Percentiles rank a stretch among this genome's conserved stretches.
Conservation (phyloP, 2,329 filamentous ascomycete genomes). For the Zymoseptoria crescenta region DNA sequence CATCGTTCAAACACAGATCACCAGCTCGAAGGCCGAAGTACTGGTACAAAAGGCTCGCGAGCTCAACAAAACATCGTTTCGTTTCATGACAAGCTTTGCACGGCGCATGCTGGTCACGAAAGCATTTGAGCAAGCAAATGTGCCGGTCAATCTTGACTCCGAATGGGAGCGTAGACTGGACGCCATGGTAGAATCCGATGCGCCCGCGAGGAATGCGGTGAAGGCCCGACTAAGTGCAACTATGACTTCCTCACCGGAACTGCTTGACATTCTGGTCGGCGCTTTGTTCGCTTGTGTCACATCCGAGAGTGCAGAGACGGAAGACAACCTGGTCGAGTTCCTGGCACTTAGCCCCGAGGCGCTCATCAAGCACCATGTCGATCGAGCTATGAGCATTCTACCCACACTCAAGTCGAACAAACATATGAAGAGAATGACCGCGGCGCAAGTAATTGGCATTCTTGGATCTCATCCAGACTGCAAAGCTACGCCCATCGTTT, state of each 20-base stretch:
- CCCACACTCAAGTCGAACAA: conserved; percentile 63
- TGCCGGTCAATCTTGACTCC: conserved; percentile 48
- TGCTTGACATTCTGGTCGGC: conserved; percentile 14
- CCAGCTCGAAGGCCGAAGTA: conserved; percentile 19
- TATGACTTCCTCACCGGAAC: conserved; percentile 35
- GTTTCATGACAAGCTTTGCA: conserved; percentile 23
- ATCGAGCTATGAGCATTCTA: conserved; percentile 47
- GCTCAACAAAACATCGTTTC: conserved; percentile 18
- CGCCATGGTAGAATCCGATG: conserved; percentile 61
- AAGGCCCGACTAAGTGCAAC: conserved; percentile 41
- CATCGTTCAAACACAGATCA: conserved; percentile 21
- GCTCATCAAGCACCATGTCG: conserved; percentile 44
- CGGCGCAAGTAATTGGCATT: conserved; percentile 67
- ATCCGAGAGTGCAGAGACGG: conserved; percentile 28
- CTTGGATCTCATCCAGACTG: conserved; percentile 55
- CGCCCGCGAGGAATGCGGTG: conserved; percentile 54
- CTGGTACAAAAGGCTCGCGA: conserved; percentile 15
- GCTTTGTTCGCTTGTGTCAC: conserved; percentile 19
- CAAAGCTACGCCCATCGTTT: conserved; percentile 35
- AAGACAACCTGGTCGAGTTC: conserved; percentile 42
- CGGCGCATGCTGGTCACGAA: conserved; percentile 53
- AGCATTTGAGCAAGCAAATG: conserved; percentile 40
- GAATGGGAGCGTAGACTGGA: conserved; percentile 82
- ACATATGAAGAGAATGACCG: conserved; percentile 56
- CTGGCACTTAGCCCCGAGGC: conserved; percentile 48